A percentile compares a stretch with the other conserved stretches of the same genome.
These are phyloP conservation scores for Carpinus fangiana DNA, from an alignment of 306 rosid genomes.

Conservation along the genomic window DNA sequence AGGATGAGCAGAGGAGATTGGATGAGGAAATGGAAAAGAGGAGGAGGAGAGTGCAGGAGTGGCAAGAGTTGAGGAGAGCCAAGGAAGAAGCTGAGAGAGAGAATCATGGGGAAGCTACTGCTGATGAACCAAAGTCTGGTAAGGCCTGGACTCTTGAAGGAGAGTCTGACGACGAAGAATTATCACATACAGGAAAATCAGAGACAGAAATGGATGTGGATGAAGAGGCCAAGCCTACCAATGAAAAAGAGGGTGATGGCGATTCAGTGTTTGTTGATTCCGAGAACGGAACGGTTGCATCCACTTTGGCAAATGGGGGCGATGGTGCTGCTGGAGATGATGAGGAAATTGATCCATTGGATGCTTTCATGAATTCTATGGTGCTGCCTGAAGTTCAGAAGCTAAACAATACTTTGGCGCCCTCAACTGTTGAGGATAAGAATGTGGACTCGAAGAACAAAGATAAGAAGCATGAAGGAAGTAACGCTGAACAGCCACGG, in stretches of 20 bases:
- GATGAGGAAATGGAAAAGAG: constrained; percentile 96
- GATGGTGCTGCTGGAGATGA: constrained; percentile 48
- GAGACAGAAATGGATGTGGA: constrained; percentile 58
- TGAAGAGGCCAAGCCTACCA: constrained; percentile 46
- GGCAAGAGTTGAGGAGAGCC: constrained; percentile 88
- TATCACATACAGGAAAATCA: constrained; percentile 43
- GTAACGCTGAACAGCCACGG: constrained; percentile 46
- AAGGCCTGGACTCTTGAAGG: constrained; percentile 95
- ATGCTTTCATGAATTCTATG: constrained; percentile 94
- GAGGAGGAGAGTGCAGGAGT: constrained; percentile 93
- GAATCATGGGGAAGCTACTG: constrained; percentile 58
- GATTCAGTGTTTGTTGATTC: constrained; percentile 37
- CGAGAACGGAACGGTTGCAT: constrained; percentile 45
- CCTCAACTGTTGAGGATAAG: constrained; percentile 36
- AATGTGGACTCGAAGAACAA: constrained; percentile 42
- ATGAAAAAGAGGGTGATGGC: constrained; percentile 38
- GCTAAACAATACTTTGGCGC: constrained; percentile 47
- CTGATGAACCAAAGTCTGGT: constrained; percentile 63
- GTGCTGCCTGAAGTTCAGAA: constrained; percentile 87
- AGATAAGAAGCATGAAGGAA: constrained; percentile 46
- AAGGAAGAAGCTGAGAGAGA: constrained; percentile 80
- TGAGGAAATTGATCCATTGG: constrained; percentile 83
- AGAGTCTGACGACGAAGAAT: constrained; percentile 93
- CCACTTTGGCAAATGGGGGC: constrained; percentile 41
- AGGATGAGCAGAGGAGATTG: constrained; percentile 73